phyloP scores from a whole-genome alignment of 768 basidiomycete genomes.

The Fistulinella prunicolor region DNA sequence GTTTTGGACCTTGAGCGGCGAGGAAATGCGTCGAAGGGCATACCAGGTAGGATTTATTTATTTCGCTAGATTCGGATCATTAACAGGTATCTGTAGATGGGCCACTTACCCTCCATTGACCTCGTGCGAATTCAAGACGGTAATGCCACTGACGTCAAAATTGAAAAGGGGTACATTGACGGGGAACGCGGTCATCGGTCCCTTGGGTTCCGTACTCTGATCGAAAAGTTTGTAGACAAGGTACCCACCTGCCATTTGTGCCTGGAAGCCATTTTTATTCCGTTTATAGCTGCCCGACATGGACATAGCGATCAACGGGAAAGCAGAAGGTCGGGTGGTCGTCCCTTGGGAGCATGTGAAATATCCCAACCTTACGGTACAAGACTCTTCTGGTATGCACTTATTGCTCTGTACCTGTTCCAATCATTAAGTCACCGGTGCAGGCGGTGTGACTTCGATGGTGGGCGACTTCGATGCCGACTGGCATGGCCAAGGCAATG shows the following conservation, averaged over 20 bases:
- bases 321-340: constrained; percentile 90
- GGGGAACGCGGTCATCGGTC: constrained; percentile 76
- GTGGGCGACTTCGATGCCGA: constrained; percentile 73
- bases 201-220: constrained; percentile 70
- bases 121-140: constrained; percentile 75
- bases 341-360: constrained; percentile 88
- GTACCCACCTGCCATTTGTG: constrained; percentile 39
- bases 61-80: too few species aligned
- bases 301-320: constrained; percentile 91
- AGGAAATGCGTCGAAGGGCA: constrained; percentile 66
- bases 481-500: constrained; percentile 79
- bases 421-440: too few species aligned
- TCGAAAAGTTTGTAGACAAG: constrained; percentile 62
- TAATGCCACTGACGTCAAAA: constrained; percentile 52
- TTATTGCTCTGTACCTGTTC: not conserved
- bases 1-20: constrained; percentile 74
- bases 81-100: too few species aligned
- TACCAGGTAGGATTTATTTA: constrained; percentile 41
- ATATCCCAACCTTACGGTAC: constrained; percentile 65
- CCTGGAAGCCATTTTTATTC: not conserved
- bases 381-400: constrained; percentile 33
- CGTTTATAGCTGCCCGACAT: constrained; percentile 76
- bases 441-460: constrained; percentile 53
- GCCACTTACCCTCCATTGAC: constrained; percentile 65
- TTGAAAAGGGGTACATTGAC: constrained; percentile 54